Percentiles rank a stretch among this genome's conserved stretches.
Conservation (phyloP, 306 rosid genomes). For the Lupinus albus region DNA sequence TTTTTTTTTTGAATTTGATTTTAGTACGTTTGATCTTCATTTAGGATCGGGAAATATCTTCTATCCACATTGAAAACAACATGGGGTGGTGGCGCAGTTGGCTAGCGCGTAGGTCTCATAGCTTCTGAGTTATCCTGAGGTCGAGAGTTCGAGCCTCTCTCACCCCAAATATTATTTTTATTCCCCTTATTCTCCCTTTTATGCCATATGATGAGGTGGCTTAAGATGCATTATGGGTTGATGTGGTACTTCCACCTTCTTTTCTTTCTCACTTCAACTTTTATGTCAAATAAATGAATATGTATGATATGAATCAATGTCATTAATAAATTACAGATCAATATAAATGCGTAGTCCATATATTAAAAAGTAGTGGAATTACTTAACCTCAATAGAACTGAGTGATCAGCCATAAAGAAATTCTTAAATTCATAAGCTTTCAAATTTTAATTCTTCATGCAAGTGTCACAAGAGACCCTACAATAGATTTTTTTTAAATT, state of each 20-base stretch:
- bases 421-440: background rate
- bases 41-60: too few relatives aligned
- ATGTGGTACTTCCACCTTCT: background rate
- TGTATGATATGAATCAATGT: too few relatives aligned
- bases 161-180: background rate
- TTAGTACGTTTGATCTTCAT: too few relatives aligned
- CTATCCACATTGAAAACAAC: too few relatives aligned
- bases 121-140: slow-evolving; percentile 26
- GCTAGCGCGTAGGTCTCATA: slow-evolving; percentile 43
- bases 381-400: background rate
- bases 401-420: background rate
- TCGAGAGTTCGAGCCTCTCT: slow-evolving; percentile 42
- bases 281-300: too few relatives aligned
- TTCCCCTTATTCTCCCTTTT: too few relatives aligned
- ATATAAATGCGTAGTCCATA: background rate
- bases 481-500: background rate
- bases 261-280: background rate
- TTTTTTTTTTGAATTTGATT: too few relatives aligned
- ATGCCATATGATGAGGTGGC: background rate
- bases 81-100: slow-evolving; percentile 42
- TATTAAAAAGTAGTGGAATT: background rate
- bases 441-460: background rate
- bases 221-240: background rate
- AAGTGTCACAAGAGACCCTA: slow-evolving; percentile 22
- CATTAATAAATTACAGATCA: background rate